A percentile compares a stretch with the other conserved stretches of the same genome.
Evolutionary conservation across 441 rosid genomes (phyloP).

Genomic region (Bocquillonia castaneifolia): DNA sequence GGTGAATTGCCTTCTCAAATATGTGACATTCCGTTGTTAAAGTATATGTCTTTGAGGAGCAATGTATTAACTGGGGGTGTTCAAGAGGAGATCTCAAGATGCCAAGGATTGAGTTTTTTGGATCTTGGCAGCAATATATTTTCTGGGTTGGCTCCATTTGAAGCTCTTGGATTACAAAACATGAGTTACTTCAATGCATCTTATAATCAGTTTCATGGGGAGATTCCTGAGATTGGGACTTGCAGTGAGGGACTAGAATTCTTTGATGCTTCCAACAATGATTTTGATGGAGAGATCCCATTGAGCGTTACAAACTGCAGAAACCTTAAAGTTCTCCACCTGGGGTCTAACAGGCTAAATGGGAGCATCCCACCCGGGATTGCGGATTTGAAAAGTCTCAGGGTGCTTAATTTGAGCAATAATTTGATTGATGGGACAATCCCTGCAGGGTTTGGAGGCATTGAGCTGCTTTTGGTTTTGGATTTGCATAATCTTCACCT

Average conservation of each 20-base stretch:
- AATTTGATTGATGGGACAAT: constrained; percentile 61
- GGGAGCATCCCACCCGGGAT: constrained; percentile 61
- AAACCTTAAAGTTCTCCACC: constrained; percentile 64
- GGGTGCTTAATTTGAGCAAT: constrained; percentile 62
- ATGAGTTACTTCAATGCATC: constrained; percentile 64
- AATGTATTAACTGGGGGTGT: constrained; percentile 62
- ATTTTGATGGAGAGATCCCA: constrained; percentile 55
- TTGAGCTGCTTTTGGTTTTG: constrained; percentile 63
- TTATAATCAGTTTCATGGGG: constrained; percentile 57
- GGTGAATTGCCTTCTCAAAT: constrained; percentile 62
- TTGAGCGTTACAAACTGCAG: constrained; percentile 52
- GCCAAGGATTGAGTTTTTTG: constrained; percentile 51
- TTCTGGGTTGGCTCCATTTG: constrained; percentile 62
- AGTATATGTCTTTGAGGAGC: constrained; percentile 55
- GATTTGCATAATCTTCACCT: constrained; percentile 76
- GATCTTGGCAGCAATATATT: constrained; percentile 75
- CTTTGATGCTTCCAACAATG: constrained; percentile 76
- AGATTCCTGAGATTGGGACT: constrained; percentile 47
- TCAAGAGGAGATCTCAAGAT: constrained; percentile 43
- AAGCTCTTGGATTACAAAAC: constrained; percentile 49
- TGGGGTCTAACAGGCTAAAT: constrained; percentile 64
- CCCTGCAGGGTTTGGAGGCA: constrained; percentile 52
- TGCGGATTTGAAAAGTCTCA: constrained; percentile 45
- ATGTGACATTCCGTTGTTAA: constrained; percentile 55
- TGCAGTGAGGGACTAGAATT: constrained; percentile 57